Evolutionary conservation across 2,329 filamentous ascomycete genomes (phyloP), one percentile per base, ranked within the genome.

Genomic region (Sphaceloma murrayae): DNA sequence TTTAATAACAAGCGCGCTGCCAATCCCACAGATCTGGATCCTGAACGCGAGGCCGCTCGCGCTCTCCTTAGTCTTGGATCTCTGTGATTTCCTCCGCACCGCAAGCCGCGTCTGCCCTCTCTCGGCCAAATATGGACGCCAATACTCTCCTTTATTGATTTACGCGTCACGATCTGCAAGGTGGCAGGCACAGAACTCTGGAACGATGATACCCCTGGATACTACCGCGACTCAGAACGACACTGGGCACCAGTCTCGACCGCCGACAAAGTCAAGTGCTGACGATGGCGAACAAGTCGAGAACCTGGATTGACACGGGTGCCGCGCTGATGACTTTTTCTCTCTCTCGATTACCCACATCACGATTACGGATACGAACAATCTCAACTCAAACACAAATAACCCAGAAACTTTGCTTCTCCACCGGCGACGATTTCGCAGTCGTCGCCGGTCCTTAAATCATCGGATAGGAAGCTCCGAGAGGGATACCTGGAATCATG

Each of bases 41-140:
- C 86, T 63, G 85, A 89, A 69, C 80, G 80, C 55, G 84, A 86
- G 63, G 85, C 85, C 45, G 76, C 88, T 52, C 84, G 86, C 63
- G 85, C 84, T 52, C 76, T 89, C 58, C 69, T 91, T 57, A 77
- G 79, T 62, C 80, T 91, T 63, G 82, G 84, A 65, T 88, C 83
- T 45, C 69, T 72, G 66, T 70, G 61, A 62, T 43, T 16, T n/a
- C 40, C 6, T 14, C 36, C 17, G 14, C 29, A 26, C 32, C n/a
- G 17, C 21, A 36, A 7, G 16, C n/a, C 34, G 33, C 11, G 24
- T 24, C 33, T 16, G 21, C 17, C 40, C 30, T 18, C 24, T 22
- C 14, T 33, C 32, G 26, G 14, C 34, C 26, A n/a, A 18, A 21
- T 43, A 24, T 18, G 18, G 31, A 32, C 29, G 24, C 19, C 11